These are phyloP conservation scores for Isabelozyma pseudorhagii DNA, from an alignment of 805 yeast genomes.

Conservation along the genomic window DNA sequence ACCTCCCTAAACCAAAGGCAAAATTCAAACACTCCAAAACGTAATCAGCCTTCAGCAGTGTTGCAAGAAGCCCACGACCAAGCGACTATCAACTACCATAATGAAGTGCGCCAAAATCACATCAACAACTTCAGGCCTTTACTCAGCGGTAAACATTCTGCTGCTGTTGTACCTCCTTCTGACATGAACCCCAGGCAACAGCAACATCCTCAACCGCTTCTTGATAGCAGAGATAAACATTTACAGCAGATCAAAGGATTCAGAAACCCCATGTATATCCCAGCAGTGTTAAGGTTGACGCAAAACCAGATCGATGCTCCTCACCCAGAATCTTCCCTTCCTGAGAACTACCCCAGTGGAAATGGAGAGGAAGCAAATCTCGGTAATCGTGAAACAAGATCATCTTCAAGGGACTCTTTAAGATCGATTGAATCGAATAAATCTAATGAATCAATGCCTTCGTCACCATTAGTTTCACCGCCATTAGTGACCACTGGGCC, in stretches of 20 bases:
- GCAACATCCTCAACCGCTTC: slow-evolving; percentile 4
- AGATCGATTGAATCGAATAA: slow-evolving; percentile 29
- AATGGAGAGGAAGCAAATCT: background rate
- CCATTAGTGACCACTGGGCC: slow-evolving; percentile 1
- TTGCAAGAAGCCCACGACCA: background rate
- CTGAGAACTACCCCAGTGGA: background rate
- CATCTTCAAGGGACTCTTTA: slow-evolving; percentile 14
- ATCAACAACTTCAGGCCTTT: slow-evolving; percentile 4
- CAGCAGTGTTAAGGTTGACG: slow-evolving; percentile 73
- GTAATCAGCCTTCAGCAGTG: background rate
- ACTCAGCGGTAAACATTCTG: slow-evolving; percentile 10
- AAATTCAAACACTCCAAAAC: background rate
- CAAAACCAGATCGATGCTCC: background rate
- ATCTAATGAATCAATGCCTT: slow-evolving; percentile 23
- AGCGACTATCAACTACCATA: slow-evolving; percentile 12
- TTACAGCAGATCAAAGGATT: slow-evolving; percentile 75
- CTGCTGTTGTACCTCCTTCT: slow-evolving; percentile 23
- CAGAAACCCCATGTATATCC: slow-evolving; percentile 82
- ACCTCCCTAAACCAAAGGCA: background rate
- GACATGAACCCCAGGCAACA: slow-evolving; percentile 16
- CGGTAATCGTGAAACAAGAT: background rate
- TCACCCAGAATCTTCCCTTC: slow-evolving; percentile 2
- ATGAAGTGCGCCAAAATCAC: slow-evolving; percentile 12
- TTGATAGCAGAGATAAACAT: slow-evolving; percentile 15
- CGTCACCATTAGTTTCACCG: slow-evolving; percentile 6